phyloP scores from a whole-genome alignment of 1,284 basidiomycete species.

The Cryptococcus hybrid region DNA sequence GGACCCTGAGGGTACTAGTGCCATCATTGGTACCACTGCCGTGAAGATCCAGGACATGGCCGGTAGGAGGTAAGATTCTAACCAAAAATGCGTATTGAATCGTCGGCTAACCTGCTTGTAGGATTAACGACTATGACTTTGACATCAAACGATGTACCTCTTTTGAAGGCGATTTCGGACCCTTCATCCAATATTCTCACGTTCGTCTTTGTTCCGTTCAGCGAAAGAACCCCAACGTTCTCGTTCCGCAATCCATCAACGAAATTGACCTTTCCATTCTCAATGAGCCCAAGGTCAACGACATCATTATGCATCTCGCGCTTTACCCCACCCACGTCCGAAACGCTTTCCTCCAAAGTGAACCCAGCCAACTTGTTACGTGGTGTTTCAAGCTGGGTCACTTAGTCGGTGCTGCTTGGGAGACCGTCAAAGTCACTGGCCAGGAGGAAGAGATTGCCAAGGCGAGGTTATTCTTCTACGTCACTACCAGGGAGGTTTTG shows the following conservation, averaged over 20 bases:
- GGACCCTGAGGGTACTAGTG: conserved; percentile 77
- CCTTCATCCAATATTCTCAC: conserved; percentile 95
- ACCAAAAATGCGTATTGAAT: neutral
- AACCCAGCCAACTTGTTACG: conserved; percentile 80
- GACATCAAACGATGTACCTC: conserved; percentile 94
- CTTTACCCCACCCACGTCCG: conserved; percentile 89
- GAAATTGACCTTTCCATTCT: conserved; percentile 71
- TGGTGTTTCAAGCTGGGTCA: conserved; percentile 54
- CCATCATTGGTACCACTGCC: conserved; percentile 90
- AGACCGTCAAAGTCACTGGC: conserved; percentile 67
- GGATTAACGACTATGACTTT: conserved; percentile 96
- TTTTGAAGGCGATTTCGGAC: conserved; percentile 94
- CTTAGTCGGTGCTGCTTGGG: conserved; percentile 49
- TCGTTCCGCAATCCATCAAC: conserved; percentile 63
- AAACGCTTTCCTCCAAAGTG: conserved; percentile 76
- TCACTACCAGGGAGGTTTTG: conserved; percentile 84
- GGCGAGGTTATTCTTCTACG: conserved; percentile 89
- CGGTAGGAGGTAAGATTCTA: conserved; percentile 69
- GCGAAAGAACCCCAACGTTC: conserved; percentile 86
- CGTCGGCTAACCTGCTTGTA: conserved; percentile 38
- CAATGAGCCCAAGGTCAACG: conserved; percentile 71
- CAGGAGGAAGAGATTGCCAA: conserved; percentile 67
- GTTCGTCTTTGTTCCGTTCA: conserved; percentile 90
- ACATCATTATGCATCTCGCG: conserved; percentile 82
- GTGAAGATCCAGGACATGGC: conserved; percentile 99